Percentiles rank a stretch among this genome's conserved stretches.
These are phyloP conservation scores for Colletotrichum sp. DNA, from an alignment of 2,329 filamentous ascomycete genomes.

Conservation along the genomic window DNA sequence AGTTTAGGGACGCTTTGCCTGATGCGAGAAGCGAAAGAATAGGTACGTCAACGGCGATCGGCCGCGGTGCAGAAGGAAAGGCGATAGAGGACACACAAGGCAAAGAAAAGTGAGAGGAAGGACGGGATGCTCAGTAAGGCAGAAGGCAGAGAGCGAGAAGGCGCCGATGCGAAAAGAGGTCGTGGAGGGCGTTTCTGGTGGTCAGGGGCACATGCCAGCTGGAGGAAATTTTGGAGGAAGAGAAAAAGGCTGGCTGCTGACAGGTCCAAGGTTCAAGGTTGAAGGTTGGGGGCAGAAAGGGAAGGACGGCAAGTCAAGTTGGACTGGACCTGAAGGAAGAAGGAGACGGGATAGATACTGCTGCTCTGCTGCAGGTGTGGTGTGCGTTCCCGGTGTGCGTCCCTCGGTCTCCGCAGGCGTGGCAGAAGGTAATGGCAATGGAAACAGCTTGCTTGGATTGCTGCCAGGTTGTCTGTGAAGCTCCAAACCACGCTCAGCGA, in stretches of 20 bases:
- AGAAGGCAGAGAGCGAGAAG: neutral
- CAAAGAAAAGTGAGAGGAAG: conserved; percentile 5
- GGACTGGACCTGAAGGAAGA: neutral
- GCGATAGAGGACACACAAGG: neutral
- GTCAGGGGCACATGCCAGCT: conserved; percentile 21
- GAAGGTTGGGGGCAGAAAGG: neutral
- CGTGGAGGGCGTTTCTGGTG: neutral
- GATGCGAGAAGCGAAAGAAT: conserved; percentile 15
- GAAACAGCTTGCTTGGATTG: conserved; percentile 2
- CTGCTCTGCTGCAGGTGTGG: neutral
- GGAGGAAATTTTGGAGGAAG: conserved; percentile 17
- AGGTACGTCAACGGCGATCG: conserved; percentile 8
- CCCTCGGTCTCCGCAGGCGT: conserved; percentile 13
- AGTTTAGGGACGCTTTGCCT: conserved; percentile 4
- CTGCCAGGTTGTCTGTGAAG: neutral
- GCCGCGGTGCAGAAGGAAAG: neutral
- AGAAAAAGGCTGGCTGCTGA: conserved; percentile 11
- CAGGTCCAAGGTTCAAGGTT: conserved; percentile 15
- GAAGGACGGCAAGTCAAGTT: neutral
- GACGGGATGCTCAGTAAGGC: neutral
- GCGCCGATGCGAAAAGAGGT: neutral
- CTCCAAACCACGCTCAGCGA: neutral
- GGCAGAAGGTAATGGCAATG: neutral
- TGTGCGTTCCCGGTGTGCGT: neutral
- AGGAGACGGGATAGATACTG: neutral